These are phyloP conservation scores for Cercospora sp. DNA, from an alignment of 2,329 filamentous ascomycete species.

Conservation along the genomic window DNA sequence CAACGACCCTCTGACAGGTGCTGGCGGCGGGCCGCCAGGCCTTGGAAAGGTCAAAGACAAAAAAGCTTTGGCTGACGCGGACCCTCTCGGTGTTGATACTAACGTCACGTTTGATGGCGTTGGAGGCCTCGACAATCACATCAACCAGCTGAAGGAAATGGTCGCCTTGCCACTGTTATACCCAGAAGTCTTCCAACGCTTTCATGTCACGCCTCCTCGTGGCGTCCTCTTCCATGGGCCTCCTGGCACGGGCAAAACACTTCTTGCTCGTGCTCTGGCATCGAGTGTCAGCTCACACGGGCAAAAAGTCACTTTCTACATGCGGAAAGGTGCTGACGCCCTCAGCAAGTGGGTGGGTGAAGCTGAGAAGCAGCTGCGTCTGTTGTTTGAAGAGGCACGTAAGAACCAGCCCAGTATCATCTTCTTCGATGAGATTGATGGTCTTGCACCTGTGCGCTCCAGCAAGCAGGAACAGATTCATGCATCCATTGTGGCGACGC, in stretches of 20 bases:
- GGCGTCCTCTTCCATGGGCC: slow-evolving; percentile 97
- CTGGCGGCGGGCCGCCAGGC: slow-evolving; percentile 66
- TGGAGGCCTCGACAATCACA: slow-evolving; percentile 87
- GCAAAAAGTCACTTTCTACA: slow-evolving; percentile 96
- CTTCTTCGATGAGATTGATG: slow-evolving; percentile 99
- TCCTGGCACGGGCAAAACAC: slow-evolving; percentile 94
- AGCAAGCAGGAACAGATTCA: slow-evolving; percentile 99
- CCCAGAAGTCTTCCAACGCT: slow-evolving; percentile 86
- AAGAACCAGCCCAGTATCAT: slow-evolving; percentile 98
- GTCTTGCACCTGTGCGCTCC: slow-evolving; percentile 89
- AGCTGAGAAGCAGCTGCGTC: slow-evolving; percentile 87
- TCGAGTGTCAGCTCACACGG: slow-evolving; percentile 87
- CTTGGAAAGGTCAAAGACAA: slow-evolving; percentile 92
- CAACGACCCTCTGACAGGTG: slow-evolving; percentile 56
- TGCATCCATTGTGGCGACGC: slow-evolving; percentile 91
- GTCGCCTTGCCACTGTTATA: slow-evolving; percentile 91
- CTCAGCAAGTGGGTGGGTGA: slow-evolving; percentile 99
- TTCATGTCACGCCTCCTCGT: slow-evolving; percentile 89
- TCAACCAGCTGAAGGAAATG: slow-evolving; percentile 98
- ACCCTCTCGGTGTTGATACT: slow-evolving; percentile 88
- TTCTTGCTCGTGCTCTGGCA: slow-evolving; percentile 89
- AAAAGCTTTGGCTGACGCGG: slow-evolving; percentile 87
- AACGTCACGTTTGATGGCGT: slow-evolving; percentile 93
- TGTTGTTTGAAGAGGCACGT: slow-evolving; percentile 92
- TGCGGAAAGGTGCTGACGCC: slow-evolving; percentile 97